Base-by-base conservation (phyloP, 2,329 filamentous ascomycete genomes). In the Herpotrichia juniperi region DNA sequence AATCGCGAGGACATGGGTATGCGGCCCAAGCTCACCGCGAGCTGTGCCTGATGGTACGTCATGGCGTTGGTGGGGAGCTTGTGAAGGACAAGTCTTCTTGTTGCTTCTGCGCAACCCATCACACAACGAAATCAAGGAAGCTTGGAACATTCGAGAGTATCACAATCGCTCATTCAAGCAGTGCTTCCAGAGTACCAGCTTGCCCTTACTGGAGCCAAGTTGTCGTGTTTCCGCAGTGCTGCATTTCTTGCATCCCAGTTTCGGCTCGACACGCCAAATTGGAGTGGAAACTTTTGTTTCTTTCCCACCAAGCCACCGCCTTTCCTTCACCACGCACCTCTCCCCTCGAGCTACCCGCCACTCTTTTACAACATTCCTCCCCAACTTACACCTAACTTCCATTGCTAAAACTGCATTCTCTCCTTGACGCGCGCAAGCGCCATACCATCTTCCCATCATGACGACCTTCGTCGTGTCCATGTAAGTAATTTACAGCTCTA, bases 401-500 rank as follows among this genome's bases (percentile, higher is more conserved):
- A 40, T 24, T 25, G 10, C 37, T 24, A 40, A 25, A 5, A 34
- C 34, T 37, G 16, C 37, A 14, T 16, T 14, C 21, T 25, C 7
- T 40, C 21, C n/a, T 22, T 25, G 37, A 40, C 37, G 37, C 37
- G 37, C 37, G 21, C 39, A 9, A 34, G 12, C 39, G 43, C 30
- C 21, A 4, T 17, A 14, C 45, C 11, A 26, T 25, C 48, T 43
- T 57, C 56, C 58, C 56, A 64, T 51, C 55, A 86, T 86, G 83
- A 83, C 83, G 6, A 79, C 84, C 68, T 84, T 85, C 59, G 79
- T 85, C 45, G 82, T 80, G 50, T 84, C 83, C 26, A 76, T 86
- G 81, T 85, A 78, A 73, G 81, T 78, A 48, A n/a, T 31, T 37
- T 22, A 37, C 16, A n/a, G 31, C 12, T 25, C 25, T 19, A 16